phyloP scores from a whole-genome alignment of 1,284 basidiomycete genomes.

The Cutaneotrichosporon spelunceum region DNA sequence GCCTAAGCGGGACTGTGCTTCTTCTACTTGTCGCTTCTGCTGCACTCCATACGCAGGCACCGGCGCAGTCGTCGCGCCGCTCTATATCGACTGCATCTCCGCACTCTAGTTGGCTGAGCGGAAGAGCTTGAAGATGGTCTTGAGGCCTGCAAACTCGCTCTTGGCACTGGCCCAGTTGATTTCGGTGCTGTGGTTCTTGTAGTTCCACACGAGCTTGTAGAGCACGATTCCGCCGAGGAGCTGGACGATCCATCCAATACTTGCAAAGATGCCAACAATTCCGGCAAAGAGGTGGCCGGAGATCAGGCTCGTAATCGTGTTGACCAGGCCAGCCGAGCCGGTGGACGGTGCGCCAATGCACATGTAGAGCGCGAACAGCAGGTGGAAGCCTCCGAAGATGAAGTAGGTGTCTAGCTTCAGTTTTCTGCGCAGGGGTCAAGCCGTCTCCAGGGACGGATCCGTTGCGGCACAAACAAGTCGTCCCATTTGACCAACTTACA shows the following conservation, averaged over 20 bases:
- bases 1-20: not conserved
- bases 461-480: not conserved
- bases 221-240: slow-evolving; percentile 52
- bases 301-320: slow-evolving; percentile 75
- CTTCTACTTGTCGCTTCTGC: not conserved
- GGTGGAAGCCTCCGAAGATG: slow-evolving; percentile 89
- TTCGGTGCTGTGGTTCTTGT: slow-evolving; percentile 50
- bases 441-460: not conserved
- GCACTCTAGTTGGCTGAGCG: slow-evolving; percentile 8
- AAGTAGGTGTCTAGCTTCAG: slow-evolving; percentile 76
- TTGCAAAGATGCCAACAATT: slow-evolving; percentile 73
- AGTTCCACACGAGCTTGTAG: slow-evolving; percentile 51
- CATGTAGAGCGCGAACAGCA: slow-evolving; percentile 83
- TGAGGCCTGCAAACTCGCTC: slow-evolving; percentile 24
- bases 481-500: slow-evolving; percentile 45
- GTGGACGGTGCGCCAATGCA: slow-evolving; percentile 82
- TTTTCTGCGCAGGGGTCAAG: not conserved
- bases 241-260: slow-evolving; percentile 82
- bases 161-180: slow-evolving; percentile 38
- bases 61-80: not conserved
- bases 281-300: slow-evolving; percentile 62
- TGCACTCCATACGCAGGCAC: not conserved
- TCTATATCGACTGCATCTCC: not conserved
- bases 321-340: slow-evolving; percentile 91
- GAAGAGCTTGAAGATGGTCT: slow-evolving; percentile 24